Percentiles rank a stretch among this genome's conserved stretches.
phyloP scores from a whole-genome alignment of 306 rosid genomes.

The Sindora glabra region DNA sequence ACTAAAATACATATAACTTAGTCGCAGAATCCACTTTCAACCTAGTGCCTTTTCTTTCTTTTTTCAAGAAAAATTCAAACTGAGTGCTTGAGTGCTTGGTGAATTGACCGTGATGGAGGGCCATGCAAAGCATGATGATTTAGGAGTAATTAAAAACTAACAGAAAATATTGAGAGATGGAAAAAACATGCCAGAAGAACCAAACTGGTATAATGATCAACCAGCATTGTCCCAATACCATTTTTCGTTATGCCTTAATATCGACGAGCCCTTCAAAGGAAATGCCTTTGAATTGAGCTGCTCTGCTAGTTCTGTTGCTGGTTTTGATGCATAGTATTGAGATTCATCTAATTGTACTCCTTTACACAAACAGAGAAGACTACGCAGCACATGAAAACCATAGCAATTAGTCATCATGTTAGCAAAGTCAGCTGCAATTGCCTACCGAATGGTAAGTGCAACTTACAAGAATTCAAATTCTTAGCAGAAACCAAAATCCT shows the following conservation, averaged over 20 bases:
- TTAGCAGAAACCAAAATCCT: background rate
- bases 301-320: conserved; percentile 56
- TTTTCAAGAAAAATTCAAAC: background rate
- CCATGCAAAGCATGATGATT: background rate
- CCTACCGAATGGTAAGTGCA: conserved; percentile 44
- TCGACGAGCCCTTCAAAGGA: conserved; percentile 38
- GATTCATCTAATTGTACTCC: conserved; percentile 53
- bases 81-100: too few relatives aligned
- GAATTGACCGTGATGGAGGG: background rate
- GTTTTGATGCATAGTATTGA: conserved; percentile 42
- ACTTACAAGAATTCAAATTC: background rate
- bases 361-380: conserved; percentile 73
- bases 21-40: too few relatives aligned
- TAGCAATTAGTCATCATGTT: conserved; percentile 72
- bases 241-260: conserved; percentile 38
- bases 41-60: background rate
- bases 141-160: background rate
- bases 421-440: conserved; percentile 43
- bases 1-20: too few relatives aligned
- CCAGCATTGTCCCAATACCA: conserved; percentile 40
- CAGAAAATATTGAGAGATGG: background rate
- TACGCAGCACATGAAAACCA: conserved; percentile 88
- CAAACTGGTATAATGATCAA: conserved; percentile 79
- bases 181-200: conserved; percentile 70
- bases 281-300: conserved; percentile 52